phyloP scores from a whole-genome alignment of 176 grass and related monocot genomes.

The Tillandsia leiboldiana region DNA sequence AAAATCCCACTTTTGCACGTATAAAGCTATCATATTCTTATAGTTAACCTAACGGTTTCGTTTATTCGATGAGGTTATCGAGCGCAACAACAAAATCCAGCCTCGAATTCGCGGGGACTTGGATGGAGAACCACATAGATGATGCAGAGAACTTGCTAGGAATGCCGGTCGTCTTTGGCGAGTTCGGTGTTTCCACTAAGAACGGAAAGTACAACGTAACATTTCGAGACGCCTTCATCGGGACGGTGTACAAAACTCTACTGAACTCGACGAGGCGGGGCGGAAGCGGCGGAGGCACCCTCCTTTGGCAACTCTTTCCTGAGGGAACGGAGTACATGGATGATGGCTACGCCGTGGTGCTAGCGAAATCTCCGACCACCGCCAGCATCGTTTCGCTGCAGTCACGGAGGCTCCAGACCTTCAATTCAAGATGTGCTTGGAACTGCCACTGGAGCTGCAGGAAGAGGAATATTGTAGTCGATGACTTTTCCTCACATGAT shows the following conservation, averaged over 20 bases:
- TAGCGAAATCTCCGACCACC: slow-evolving; percentile 24
- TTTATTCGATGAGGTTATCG: slow-evolving; percentile 19
- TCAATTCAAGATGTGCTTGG: slow-evolving; percentile 50
- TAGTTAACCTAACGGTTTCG: background rate
- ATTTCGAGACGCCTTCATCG: slow-evolving; percentile 42
- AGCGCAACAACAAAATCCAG: slow-evolving; percentile 20
- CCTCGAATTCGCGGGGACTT: slow-evolving; percentile 29
- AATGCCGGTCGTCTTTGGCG: slow-evolving; percentile 55
- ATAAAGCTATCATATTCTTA: background rate
- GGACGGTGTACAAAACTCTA: slow-evolving; percentile 32
- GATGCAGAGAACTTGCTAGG: slow-evolving; percentile 34
- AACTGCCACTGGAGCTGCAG: slow-evolving; percentile 56
- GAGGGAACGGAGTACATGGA: slow-evolving; percentile 63
- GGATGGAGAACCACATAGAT: slow-evolving; percentile 51
- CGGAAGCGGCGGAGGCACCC: slow-evolving; percentile 39
- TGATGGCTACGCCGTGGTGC: slow-evolving; percentile 53
- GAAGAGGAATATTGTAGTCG: slow-evolving; percentile 9
- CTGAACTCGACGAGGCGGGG: slow-evolving; percentile 35
- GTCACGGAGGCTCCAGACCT: slow-evolving; percentile 33
- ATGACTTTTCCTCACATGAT: background rate
- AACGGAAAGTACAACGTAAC: slow-evolving; percentile 30
- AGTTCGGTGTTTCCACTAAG: slow-evolving; percentile 51
- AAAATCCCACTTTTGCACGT: no score
- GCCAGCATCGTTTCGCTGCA: slow-evolving; percentile 42
- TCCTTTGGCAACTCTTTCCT: slow-evolving; percentile 64